Base-by-base conservation (phyloP, 352 stramenopile species). In the Phytophthora pistaciae region DNA sequence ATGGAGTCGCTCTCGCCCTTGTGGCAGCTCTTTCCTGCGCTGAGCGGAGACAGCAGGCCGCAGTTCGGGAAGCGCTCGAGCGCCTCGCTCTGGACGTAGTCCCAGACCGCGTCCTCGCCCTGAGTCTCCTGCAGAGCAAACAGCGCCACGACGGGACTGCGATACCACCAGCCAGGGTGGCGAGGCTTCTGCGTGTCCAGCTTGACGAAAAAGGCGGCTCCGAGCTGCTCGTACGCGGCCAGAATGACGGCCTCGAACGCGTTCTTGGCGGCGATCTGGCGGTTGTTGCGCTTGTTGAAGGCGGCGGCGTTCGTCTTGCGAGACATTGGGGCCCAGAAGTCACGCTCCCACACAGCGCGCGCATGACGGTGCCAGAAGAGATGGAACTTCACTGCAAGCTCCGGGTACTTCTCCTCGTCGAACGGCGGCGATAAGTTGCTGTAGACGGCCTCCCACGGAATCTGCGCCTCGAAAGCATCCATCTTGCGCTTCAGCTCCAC, bases 121-220 rank as follows among this genome's bases (percentile, higher is more conserved):
- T 80, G 68, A 23, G 74, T 33, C n/a, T 73, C 36, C 25, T 76
- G 60, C 7, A 76, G 57, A 4, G 74, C 62, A 3, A 75, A 69
- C 3, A 87, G 55, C 50, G 87, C 71, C 14, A 90, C 60, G 38
- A 84, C 72, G 18, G 65, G 54, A 2, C 59, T 23, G 10, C 80
- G 78, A 33, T 90, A 90, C 82, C 82, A 91, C 81, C 82, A 91
- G 6, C 84, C 80, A 25, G 75, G 72, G 33, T 91, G 78, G n/a
- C 29, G 56, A 11, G 60, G 56, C 14, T 57, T 66, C 58, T 80
- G 52, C 16, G 33, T 25, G 48, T 91, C 84, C 40, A 91, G 59
- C 14, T 63, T 52, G n/a, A 80, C 72, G 49, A 91, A 91, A 59
- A 90, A 83, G 13, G 44, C 36, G 2, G 74, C 60, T 2, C 84